Percentiles rank a stretch among this genome's conserved stretches.
Conservation (phyloP, 2,329 filamentous ascomycete genomes). For the Epichloe aotearoae region DNA sequence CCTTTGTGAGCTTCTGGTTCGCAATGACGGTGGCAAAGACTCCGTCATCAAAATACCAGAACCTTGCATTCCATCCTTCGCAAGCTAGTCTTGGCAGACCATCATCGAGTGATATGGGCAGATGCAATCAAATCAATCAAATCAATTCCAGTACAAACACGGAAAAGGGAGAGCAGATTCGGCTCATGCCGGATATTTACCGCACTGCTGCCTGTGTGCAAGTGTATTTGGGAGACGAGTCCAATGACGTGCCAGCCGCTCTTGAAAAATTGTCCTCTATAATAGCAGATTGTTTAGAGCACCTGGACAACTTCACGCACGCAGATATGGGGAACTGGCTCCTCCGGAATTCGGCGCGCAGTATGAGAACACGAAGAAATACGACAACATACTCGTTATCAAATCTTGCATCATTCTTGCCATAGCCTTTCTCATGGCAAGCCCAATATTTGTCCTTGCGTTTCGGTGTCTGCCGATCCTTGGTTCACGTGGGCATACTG, state of each 20-base stretch:
- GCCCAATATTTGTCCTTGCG: no score
- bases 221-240: constrained; percentile 4
- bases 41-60: constrained; percentile 3
- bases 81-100: constrained; percentile 1
- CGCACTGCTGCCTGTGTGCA: constrained; percentile 5
- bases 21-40: not conserved
- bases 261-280: constrained; percentile 2
- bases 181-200: constrained; percentile 8
- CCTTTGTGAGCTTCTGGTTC: not conserved
- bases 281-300: constrained; percentile 6
- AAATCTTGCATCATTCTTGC: no score
- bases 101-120: constrained; percentile 5
- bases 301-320: constrained; percentile 4
- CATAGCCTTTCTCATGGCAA: no score
- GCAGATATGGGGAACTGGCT: no score
- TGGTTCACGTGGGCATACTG: no score
- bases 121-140: constrained; percentile 9
- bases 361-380: no score
- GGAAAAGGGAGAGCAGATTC: constrained; percentile 7
- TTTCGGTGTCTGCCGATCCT: no score
- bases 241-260: constrained; percentile 3
- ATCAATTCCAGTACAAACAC: constrained; percentile 2
- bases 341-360: no score
- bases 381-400: no score
- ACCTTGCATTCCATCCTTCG: constrained; percentile 4